These are phyloP conservation scores for Penicillium sp. DNA, from an alignment of 2,329 filamentous ascomycete species.

Conservation along the genomic window DNA sequence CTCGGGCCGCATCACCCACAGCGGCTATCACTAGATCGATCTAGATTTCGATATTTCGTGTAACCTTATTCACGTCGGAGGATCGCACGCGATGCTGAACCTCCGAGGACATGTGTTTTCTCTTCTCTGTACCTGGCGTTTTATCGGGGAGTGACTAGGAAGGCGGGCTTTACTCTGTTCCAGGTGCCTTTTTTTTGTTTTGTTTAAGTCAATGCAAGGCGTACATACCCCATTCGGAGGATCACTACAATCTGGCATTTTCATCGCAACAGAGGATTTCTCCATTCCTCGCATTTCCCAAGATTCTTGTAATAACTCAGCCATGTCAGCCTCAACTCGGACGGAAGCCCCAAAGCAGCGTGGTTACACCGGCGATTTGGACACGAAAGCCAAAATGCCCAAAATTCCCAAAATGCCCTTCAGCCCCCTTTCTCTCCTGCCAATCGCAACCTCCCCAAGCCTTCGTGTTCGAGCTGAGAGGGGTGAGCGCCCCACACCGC, in stretches of 20 bases:
- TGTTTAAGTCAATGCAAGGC: constrained; percentile 27
- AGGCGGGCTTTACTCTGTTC: constrained; percentile 36
- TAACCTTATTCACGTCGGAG: constrained; percentile 20
- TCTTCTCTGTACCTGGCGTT: constrained; percentile 39
- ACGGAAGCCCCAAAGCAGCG: not conserved
- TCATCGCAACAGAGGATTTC: too few relatives aligned
- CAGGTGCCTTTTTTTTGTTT: constrained; percentile 27
- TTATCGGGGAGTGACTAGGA: constrained; percentile 33
- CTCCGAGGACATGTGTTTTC: constrained; percentile 18
- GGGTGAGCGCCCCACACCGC: constrained; percentile 3
- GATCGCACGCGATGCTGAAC: constrained; percentile 6
- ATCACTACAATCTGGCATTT: not conserved
- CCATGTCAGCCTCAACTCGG: constrained; percentile 8
- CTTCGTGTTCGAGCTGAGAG: constrained; percentile 24
- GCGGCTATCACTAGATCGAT: constrained; percentile 43
- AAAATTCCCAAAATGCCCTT: constrained; percentile 4
- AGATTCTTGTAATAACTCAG: constrained; percentile 1
- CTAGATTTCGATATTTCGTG: constrained; percentile 12
- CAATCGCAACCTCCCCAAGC: not conserved
- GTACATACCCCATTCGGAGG: constrained; percentile 32
- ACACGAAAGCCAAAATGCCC: constrained; percentile 2
- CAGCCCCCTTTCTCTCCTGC: constrained; percentile 1
- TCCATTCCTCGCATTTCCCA: too few relatives aligned
- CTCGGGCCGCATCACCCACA: constrained; percentile 45
- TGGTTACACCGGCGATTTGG: constrained; percentile 7